phyloP scores from a whole-genome alignment of 495 filamentous ascomycete species.

The Penicillium parvum region DNA sequence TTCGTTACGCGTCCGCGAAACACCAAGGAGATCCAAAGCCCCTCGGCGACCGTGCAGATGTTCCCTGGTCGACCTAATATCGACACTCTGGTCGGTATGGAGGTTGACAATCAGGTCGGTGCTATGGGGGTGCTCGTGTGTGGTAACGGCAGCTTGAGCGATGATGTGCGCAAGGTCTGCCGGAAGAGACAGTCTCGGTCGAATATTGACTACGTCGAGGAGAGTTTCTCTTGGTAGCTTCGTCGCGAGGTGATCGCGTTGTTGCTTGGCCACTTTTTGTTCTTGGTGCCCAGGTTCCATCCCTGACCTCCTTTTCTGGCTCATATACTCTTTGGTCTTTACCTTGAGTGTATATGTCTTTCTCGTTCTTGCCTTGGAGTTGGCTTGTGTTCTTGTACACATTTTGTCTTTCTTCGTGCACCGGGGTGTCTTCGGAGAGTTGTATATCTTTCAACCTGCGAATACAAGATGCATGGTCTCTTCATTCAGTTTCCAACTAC shows the following conservation, averaged over 20 bases:
- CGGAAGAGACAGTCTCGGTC: constrained; percentile 57
- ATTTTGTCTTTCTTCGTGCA: neutral
- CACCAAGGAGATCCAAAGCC: constrained; percentile 65
- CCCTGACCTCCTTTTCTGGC: neutral
- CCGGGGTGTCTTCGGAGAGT: constrained; percentile 1
- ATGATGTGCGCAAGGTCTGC: constrained; percentile 75
- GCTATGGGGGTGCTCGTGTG: constrained; percentile 91
- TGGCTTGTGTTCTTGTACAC: constrained; percentile 2
- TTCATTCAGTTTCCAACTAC: no score
- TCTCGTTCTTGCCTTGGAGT: constrained; percentile 3
- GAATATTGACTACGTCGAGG: constrained; percentile 79
- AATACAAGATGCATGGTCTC: constrained; percentile 8
- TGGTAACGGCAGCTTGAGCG: constrained; percentile 75
- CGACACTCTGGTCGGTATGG: constrained; percentile 67
- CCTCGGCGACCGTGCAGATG: constrained; percentile 75
- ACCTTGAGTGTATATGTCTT: neutral
- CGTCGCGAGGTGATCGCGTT: neutral
- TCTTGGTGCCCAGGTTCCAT: no score
- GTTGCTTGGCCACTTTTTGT: constrained; percentile 8
- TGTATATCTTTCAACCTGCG: constrained; percentile 14
- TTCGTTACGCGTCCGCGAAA: constrained; percentile 81
- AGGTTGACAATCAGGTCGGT: constrained; percentile 71
- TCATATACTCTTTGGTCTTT: neutral
- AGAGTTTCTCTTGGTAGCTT: constrained; percentile 80
- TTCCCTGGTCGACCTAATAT: constrained; percentile 79